Evolutionary conservation across 2,329 filamentous ascomycete genomes (phyloP), one percentile per base, ranked within the genome.

Genomic region (Fusarium domesticum): DNA sequence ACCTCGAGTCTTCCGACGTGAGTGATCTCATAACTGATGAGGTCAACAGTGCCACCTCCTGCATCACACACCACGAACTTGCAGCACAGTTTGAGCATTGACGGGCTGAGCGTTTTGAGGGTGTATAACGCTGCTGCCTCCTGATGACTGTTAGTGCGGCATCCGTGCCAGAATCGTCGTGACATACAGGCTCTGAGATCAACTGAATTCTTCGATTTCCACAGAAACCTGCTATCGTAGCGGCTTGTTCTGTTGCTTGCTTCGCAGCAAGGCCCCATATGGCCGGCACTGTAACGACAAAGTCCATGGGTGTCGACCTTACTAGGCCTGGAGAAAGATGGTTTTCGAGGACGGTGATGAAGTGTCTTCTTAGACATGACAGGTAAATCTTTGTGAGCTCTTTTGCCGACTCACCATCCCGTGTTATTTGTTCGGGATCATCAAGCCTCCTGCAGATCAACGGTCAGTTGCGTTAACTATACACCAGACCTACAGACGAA

Each of bases 261-360:
- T 77, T 80, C 20, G 77, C 76, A 5, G 66, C 65, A 35, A 79
- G 76, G 30, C 72, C 76, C 78, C 78, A 82, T 6, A 82, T 76
- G 5, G 78, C 77, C 1, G 78, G 78, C 1, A 81, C 77, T 0
- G 78, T 80, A 16, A 81, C 63, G 35, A 81, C 70, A 43, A 78
- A 79, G 42, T 80, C 70, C 48, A 78, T 68, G 0, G 71, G 67
- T 0, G 66, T 77, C 15, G 63, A 69, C 4, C 63, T 61, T 5
- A 77, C 61, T 16, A 74, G 65, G 2, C 64, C 64, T 1, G 61
- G 58, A 2, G 72, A 71, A 2, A 80, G 57, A 5, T 68, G 65
- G 31, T 67, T 59, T 33, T 69, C 62, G 14, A 81, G 59, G 1
- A 69, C 66, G 36, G 67, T 64, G 47, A 74, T 64, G 4, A 78